Evolutionary conservation across 2,329 filamentous ascomycete genomes (phyloP), one percentile per base, ranked within the genome.

Genomic region (Fusarium hostae): DNA sequence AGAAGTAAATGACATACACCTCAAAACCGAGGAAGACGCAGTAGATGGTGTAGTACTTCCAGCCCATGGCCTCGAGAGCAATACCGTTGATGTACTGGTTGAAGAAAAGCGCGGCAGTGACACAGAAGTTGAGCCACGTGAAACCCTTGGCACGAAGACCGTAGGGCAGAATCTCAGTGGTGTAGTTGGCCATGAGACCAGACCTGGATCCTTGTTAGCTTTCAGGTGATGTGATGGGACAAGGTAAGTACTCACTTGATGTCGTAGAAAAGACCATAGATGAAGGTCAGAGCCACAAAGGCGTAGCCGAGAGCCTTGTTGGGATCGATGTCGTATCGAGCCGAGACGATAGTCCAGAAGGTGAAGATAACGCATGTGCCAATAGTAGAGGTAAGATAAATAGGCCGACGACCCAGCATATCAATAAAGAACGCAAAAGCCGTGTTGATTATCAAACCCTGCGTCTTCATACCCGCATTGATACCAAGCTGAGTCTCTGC

Each of bases 221-320:
- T 9, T 3, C 6, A 5, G 2, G 3, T 2, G 11, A 22, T 16
- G 3, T 15, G 1, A 9, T 1, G n/a, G 3, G 4, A 9, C 15
- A 6, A 20, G 6, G 16, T 2, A 15, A 3, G 4, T 10, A 24
- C 60, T 65, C 12, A 59, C 63, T 65, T 66, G 15, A 82, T 75
- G 40, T 80, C 78, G 56, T 81, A 83, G 54, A 78, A 78, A 11
- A 77, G 75, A n/a, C 79, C 80, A 61, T 79, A 84, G 26, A 82
- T 76, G 32, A 84, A 84, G 1, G 83, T 74, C 37, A 81, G 76
- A 0, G 79, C 75, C 6, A 84, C 77, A 3, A 82, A 79, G 1
- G 76, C 72, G 45, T 67, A 51, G 52, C 73, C 32, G 1, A 43
- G 48, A 40, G 12, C 66, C 12, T 66, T 69, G 18, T 71, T 74